phyloP scores from a whole-genome alignment of 805 yeast species.

The Komagataella pastoris region DNA sequence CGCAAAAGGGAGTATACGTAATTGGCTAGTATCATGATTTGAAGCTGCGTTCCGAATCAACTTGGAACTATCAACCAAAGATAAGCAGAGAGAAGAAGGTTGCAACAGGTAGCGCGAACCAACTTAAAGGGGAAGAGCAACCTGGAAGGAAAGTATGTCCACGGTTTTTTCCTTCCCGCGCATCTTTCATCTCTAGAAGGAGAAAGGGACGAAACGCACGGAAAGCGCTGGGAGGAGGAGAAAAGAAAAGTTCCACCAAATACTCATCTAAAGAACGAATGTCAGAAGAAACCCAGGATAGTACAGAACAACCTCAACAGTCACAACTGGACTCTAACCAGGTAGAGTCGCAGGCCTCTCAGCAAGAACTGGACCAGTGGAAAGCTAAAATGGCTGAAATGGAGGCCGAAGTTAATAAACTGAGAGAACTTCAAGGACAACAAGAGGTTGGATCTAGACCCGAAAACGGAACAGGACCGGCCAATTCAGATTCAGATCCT shows the following conservation, averaged over 20 bases:
- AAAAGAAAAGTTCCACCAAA: not conserved
- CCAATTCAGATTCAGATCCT: constrained; percentile 3
- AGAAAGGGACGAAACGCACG: not conserved
- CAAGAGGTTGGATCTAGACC: not conserved
- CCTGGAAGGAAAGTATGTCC: not conserved
- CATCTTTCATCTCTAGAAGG: not conserved
- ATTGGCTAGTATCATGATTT: not conserved
- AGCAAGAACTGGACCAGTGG: constrained; percentile 18
- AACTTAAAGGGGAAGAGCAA: not conserved
- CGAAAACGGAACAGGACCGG: not conserved
- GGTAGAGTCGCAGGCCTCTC: constrained; percentile 1
- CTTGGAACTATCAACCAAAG: not conserved
- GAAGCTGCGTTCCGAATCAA: not conserved
- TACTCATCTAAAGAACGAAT: not conserved
- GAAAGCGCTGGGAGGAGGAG: not conserved
- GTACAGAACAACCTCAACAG: constrained; percentile 1
- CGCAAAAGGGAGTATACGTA: not conserved
- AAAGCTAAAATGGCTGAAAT: constrained; percentile 35
- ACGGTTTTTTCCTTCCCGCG: not conserved
- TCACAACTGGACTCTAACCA: not conserved
- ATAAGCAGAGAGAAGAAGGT: not conserved
- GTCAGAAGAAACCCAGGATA: not conserved
- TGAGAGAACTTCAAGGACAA: constrained; percentile 42
- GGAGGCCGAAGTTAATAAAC: constrained; percentile 49
- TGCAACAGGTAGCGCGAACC: not conserved